Percentiles rank a stretch among this genome's conserved stretches.
Conservation (phyloP, 1,284 basidiomycete genomes). For the Ganoderma resinaceum region DNA sequence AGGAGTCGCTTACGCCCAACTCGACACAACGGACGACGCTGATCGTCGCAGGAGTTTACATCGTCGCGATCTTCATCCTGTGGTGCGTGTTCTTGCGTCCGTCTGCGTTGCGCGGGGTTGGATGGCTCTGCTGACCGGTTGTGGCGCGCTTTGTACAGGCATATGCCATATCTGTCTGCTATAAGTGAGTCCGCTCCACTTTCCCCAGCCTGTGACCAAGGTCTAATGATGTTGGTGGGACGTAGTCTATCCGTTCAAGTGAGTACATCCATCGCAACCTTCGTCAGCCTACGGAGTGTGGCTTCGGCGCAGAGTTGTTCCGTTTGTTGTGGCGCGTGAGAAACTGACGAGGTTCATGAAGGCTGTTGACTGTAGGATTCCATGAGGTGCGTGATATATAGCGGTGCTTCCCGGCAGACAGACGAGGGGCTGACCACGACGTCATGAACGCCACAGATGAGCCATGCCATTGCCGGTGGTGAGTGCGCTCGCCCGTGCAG, state of each 20-base stretch:
- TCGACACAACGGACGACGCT: slow-evolving; percentile 78
- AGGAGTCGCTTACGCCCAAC: slow-evolving; percentile 62
- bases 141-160: slow-evolving; percentile 52
- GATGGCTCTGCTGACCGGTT: not conserved
- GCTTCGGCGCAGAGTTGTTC: not conserved
- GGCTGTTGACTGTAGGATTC: slow-evolving; percentile 86
- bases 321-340: not conserved
- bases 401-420: not conserved
- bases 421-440: not conserved
- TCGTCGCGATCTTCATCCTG: slow-evolving; percentile 74
- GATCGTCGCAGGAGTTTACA: slow-evolving; percentile 79
- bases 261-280: slow-evolving; percentile 39
- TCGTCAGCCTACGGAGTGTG: not conserved
- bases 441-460: slow-evolving; percentile 62
- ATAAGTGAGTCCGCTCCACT: slow-evolving; percentile 64
- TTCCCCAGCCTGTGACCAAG: not conserved
- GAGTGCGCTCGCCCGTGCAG: slow-evolving; percentile 14
- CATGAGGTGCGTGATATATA: slow-evolving; percentile 77
- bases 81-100: slow-evolving; percentile 56
- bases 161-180: slow-evolving; percentile 74
- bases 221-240: slow-evolving; percentile 11
- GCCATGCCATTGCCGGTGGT: slow-evolving; percentile 65
- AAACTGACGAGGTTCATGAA: slow-evolving; percentile 38
- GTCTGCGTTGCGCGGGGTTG: not conserved
- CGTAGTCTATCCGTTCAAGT: slow-evolving; percentile 93